Conservation (phyloP, 441 rosid genomes). For the Arabidopsis hybrid region DNA sequence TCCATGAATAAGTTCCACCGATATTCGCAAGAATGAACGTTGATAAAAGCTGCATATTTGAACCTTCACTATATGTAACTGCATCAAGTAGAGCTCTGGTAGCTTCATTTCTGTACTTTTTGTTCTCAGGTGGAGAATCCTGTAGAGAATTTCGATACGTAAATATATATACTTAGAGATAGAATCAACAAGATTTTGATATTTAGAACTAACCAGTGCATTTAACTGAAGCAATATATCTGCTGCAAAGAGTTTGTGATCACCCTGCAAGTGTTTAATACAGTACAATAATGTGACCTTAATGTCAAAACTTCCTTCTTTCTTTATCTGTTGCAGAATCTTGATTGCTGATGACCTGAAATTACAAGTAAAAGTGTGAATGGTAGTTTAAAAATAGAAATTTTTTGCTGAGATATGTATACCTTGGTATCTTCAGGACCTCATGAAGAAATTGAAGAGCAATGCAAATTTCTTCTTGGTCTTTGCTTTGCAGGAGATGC, state of each 20-base stretch:
- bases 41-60: constrained; percentile 59
- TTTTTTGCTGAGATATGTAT: constrained; percentile 21
- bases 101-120: constrained; percentile 60
- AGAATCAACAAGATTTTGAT: constrained; percentile 3
- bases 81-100: constrained; percentile 62
- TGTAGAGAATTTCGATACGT: constrained; percentile 41
- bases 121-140: constrained; percentile 63
- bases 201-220: constrained; percentile 55
- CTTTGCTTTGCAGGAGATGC: constrained; percentile 62
- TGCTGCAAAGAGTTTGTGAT: constrained; percentile 75
- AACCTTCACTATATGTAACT: constrained; percentile 57
- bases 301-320: constrained; percentile 63
- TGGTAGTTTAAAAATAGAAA: neutral
- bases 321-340: constrained; percentile 65
- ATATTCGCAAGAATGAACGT: constrained; percentile 75
- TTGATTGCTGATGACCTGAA: constrained; percentile 76
- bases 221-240: constrained; percentile 80
- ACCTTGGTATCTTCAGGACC: constrained; percentile 81
- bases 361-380: constrained; percentile 14
- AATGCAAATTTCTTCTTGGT: constrained; percentile 56
- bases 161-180: neutral
- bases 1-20: constrained; percentile 93
- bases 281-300: constrained; percentile 55
- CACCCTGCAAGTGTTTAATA: constrained; percentile 56
- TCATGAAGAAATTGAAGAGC: constrained; percentile 88